Evolutionary conservation across 352 stramenopile species (phyloP).

Genomic region (Phytophthora palmivora): DNA sequence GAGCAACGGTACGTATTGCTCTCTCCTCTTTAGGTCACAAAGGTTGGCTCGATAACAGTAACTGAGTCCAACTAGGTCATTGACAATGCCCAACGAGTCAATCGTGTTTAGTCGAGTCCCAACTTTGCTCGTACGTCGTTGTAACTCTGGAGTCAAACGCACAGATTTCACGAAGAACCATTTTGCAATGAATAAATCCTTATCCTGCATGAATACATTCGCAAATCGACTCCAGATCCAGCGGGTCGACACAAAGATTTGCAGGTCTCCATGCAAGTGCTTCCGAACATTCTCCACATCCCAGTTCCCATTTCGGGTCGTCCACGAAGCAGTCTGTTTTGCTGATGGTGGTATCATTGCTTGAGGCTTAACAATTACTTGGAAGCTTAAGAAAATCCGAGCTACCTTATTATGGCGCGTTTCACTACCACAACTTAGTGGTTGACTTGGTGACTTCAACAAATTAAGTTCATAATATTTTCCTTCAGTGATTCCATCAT

Average conservation of each 20-base stretch:
- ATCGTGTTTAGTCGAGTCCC: slow-evolving; percentile 16
- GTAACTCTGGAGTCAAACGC: slow-evolving; percentile 26
- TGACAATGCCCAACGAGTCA: slow-evolving; percentile 25
- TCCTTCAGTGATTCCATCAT: slow-evolving; percentile 22
- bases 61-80: slow-evolving; percentile 46
- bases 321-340: slow-evolving; percentile 22
- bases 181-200: slow-evolving; percentile 53
- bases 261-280: slow-evolving; percentile 61
- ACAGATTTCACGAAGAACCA: slow-evolving; percentile 54
- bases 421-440: background rate
- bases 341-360: slow-evolving; percentile 3
- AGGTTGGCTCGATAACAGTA: slow-evolving; percentile 53
- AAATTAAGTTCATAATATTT: slow-evolving; percentile 33
- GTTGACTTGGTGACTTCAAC: slow-evolving; percentile 8
- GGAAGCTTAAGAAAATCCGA: slow-evolving; percentile 40
- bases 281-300: slow-evolving; percentile 44
- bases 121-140: slow-evolving; percentile 23
- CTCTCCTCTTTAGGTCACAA: slow-evolving; percentile 18
- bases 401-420: slow-evolving; percentile 1
- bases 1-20: slow-evolving; percentile 23
- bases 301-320: slow-evolving; percentile 52
- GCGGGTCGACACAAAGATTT: slow-evolving; percentile 45
- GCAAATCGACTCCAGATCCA: slow-evolving; percentile 76
- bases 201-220: slow-evolving; percentile 42
- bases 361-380: slow-evolving; percentile 36